Evolutionary conservation across 257 asterid genomes (phyloP).

Genomic region (Ophiorrhiza pumila): DNA sequence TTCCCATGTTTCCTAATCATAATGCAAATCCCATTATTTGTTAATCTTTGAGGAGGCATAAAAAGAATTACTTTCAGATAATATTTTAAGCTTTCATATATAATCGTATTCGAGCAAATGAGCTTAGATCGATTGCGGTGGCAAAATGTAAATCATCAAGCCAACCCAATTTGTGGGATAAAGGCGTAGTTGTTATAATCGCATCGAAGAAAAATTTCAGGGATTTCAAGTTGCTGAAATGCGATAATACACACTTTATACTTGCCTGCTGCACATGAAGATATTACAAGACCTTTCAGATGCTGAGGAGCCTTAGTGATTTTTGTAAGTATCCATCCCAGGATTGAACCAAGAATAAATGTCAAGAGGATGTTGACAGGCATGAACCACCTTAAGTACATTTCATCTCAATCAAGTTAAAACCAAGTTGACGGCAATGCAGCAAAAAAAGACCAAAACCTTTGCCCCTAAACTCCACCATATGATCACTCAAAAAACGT

Average conservation of each 20-base stretch:
- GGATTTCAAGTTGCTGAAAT: not conserved
- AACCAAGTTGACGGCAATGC: not conserved
- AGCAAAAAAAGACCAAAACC: not conserved
- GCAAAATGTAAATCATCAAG: too few species aligned
- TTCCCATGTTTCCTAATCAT: constrained; percentile 16
- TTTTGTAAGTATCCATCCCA: constrained; percentile 11
- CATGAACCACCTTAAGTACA: constrained; percentile 18
- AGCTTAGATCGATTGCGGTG: too few species aligned
- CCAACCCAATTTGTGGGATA: too few species aligned
- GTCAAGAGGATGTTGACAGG: constrained; percentile 14
- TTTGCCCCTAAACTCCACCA: not conserved
- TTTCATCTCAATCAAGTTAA: not conserved
- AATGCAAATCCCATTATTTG: not conserved
- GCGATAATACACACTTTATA: not conserved
- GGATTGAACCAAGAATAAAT: constrained; percentile 11
- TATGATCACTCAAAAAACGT: not conserved
- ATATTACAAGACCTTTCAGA: constrained; percentile 13
- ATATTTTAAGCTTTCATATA: too few species aligned
- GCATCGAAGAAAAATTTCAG: not conserved
- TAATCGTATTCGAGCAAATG: too few species aligned
- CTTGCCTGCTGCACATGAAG: constrained; percentile 19
- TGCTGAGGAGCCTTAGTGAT: constrained; percentile 11
- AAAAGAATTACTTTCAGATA: not conserved
- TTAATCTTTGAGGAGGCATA: not conserved
- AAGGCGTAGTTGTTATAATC: too few species aligned